Percentiles rank a stretch among this genome's conserved stretches.
Conservation (phyloP, 345 rosid species). For the Physaria fendleri region DNA sequence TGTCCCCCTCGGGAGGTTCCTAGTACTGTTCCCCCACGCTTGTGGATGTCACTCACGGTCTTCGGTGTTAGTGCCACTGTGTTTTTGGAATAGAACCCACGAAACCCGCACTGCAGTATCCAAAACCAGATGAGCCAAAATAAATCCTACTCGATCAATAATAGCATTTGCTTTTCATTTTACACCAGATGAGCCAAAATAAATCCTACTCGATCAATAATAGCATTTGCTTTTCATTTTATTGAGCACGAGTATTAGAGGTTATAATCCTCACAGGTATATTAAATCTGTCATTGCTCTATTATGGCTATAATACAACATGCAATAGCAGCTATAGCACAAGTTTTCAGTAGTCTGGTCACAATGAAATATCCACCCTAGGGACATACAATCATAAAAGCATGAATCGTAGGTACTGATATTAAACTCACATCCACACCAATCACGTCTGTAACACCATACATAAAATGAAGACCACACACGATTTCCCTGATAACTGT, state of each 20-base stretch:
- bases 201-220: background rate
- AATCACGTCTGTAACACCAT: constrained; percentile 63
- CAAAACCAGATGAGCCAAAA: background rate
- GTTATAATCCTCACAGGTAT: background rate
- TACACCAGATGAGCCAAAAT: constrained; percentile 2
- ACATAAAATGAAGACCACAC: constrained; percentile 65
- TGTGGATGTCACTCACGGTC: constrained; percentile 76
- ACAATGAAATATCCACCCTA: background rate
- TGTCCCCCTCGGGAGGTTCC: constrained; percentile 89
- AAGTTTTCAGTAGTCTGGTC: background rate
- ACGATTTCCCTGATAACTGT: constrained; percentile 96
- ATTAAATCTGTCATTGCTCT: background rate
- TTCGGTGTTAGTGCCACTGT: constrained; percentile 57
- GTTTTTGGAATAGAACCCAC: constrained; percentile 79
- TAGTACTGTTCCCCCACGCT: constrained; percentile 84
- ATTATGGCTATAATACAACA: background rate
- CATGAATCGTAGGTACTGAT: background rate
- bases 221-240: background rate
- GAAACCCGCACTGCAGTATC: constrained; percentile 72
- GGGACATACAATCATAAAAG: background rate
- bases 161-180: no score
- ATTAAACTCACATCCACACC: constrained; percentile 68
- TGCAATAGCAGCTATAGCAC: background rate
- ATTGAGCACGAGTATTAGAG: background rate
- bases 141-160: background rate